These are phyloP conservation scores for Metschnikowia vanudenii DNA, from an alignment of 805 yeast species.

Conservation along the genomic window DNA sequence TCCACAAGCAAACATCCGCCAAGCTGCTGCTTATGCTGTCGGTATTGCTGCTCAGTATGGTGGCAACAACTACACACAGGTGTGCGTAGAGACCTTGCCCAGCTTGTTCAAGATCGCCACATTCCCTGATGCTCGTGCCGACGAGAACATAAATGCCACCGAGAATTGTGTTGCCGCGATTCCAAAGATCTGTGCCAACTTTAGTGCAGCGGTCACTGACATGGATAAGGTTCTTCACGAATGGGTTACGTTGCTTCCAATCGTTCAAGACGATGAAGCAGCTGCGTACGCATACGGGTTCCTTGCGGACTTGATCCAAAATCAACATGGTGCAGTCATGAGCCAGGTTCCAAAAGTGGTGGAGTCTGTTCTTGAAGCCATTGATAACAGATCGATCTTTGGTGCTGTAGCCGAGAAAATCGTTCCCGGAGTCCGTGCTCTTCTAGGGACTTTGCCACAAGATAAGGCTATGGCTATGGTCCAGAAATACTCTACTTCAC, in stretches of 20 bases:
- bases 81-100: slow-evolving; percentile 68
- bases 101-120: slow-evolving; percentile 70
- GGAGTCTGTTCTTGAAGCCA: slow-evolving; percentile 70
- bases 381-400: slow-evolving; percentile 60
- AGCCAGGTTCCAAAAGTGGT: slow-evolving; percentile 60
- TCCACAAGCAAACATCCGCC: slow-evolving; percentile 72
- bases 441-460: slow-evolving; percentile 65
- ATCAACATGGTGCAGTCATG: slow-evolving; percentile 56
- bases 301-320: slow-evolving; percentile 66
- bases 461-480: slow-evolving; percentile 64
- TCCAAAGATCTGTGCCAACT: slow-evolving; percentile 74
- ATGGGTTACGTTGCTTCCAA: slow-evolving; percentile 84
- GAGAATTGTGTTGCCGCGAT: slow-evolving; percentile 82
- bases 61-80: slow-evolving; percentile 58
- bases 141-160: slow-evolving; percentile 81
- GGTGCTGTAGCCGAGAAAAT: slow-evolving; percentile 72
- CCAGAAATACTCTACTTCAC: slow-evolving; percentile 60
- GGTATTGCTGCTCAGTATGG: slow-evolving; percentile 88
- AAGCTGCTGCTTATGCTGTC: slow-evolving; percentile 79
- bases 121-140: slow-evolving; percentile 80
- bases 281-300: slow-evolving; percentile 83
- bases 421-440: slow-evolving; percentile 59
- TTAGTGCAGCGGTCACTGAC: slow-evolving; percentile 58
- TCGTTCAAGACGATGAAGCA: slow-evolving; percentile 80
- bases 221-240: slow-evolving; percentile 59